Evolutionary conservation across 257 asterid genomes (phyloP), one percentile per base, ranked within the genome.

Genomic region (Anisodus acutangulus): DNA sequence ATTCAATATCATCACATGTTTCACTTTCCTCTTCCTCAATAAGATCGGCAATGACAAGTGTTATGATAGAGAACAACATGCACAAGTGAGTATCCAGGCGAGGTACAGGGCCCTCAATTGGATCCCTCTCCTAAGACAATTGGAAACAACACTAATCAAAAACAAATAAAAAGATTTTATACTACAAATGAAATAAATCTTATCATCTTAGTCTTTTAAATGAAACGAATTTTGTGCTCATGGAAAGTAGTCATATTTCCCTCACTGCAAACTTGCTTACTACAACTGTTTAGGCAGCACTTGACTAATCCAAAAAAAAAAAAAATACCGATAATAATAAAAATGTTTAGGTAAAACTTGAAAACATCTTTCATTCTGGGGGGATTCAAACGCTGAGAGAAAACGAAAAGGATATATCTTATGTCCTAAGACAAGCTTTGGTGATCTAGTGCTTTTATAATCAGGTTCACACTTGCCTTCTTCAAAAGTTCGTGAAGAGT

Each of bases 71-170:
- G 80, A 96, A 89, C 72, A 96, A 84, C 97, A 94, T 91, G 92
- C 97, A 92, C 84, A 96, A 88, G 86, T 98, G 97, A 78, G 99
- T 91, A 84, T 96, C 98, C 49, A 96, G 89, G 47, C 91, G 98
- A 85, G 99, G 99, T 88, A 94, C 95, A 2, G 99, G 99, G 59
- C 98, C 99, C 89, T 94, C 99, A 83, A 96, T 94, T 39, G 98
- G 98, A 88, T 96, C 97, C 91, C 98, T 92, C 89, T 94, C 99
- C 99, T 96, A 82, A 64, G 47, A 76, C 63, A 76, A 51, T 74
- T 74, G 78, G 80, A 85, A 60, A 79, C 82, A 68, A 60, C 57
- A 69, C 51, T 55, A 53, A 22, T 11, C 31, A 51, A 72, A 49
- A 13, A 16, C 39, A 79, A 64, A 68, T 19, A 66, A 80, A 66